These are phyloP conservation scores for Hypomontagnella submonticulosa DNA, from an alignment of 495 filamentous ascomycete species.

Conservation along the genomic window DNA sequence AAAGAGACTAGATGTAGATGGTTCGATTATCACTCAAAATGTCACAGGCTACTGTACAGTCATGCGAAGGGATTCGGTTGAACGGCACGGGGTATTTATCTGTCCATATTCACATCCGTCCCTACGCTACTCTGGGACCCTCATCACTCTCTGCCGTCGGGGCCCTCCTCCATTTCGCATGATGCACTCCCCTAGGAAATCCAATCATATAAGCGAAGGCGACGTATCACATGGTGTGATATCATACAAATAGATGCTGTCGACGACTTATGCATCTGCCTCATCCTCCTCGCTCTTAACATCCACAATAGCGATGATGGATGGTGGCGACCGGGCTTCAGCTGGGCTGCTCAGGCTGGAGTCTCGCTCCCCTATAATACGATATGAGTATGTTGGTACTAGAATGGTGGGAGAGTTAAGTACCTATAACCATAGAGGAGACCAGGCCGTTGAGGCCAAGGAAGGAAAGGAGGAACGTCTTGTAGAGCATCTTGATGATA, in stretches of 20 bases:
- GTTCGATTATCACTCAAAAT: no score
- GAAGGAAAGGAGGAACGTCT: slow-evolving; percentile 20
- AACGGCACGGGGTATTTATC: not conserved
- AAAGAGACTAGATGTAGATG: no score
- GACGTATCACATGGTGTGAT: not conserved
- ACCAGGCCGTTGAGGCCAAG: slow-evolving; percentile 23
- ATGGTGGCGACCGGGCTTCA: slow-evolving; percentile 11
- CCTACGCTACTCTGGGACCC: not conserved
- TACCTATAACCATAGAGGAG: slow-evolving; percentile 31
- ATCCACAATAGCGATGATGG: slow-evolving; percentile 14
- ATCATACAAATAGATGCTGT: not conserved
- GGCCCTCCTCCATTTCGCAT: not conserved
- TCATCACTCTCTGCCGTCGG: not conserved
- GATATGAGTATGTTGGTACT: slow-evolving; percentile 4
- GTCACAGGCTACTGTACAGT: no score
- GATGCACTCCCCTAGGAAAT: not conserved
- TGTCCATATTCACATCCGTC: slow-evolving; percentile 1
- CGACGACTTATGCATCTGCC: not conserved
- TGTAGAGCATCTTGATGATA: slow-evolving; percentile 23
- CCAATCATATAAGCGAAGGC: not conserved
- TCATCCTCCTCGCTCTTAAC: slow-evolving; percentile 15
- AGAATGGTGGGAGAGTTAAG: not conserved
- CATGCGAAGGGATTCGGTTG: no score
- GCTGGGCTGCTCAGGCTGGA: slow-evolving; percentile 1
- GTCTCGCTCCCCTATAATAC: slow-evolving; percentile 15